Percentiles rank a stretch among this genome's conserved stretches.
phyloP scores from a whole-genome alignment of 108 stramenopile species.

The Skeletonema potamos region DNA sequence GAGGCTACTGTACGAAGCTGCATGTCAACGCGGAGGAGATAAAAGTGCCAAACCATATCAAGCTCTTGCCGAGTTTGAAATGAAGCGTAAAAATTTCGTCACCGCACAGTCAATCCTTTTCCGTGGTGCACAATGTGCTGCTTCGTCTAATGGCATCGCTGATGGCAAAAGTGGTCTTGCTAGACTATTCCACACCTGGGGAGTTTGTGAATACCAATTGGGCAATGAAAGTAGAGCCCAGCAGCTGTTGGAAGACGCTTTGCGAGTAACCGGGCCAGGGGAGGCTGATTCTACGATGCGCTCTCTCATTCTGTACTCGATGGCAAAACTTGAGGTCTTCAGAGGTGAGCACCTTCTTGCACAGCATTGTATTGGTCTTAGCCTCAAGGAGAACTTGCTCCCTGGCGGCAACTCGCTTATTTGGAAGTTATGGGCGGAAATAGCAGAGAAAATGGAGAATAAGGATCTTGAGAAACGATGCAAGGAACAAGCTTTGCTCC shows the following conservation, averaged over 20 bases:
- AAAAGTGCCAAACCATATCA: slow-evolving; percentile 59
- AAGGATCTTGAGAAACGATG: slow-evolving; percentile 49
- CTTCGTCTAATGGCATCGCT: slow-evolving; percentile 9
- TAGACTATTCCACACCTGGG: slow-evolving; percentile 64
- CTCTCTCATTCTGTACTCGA: slow-evolving; percentile 64
- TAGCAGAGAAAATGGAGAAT: slow-evolving; percentile 67
- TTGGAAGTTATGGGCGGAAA: slow-evolving; percentile 73
- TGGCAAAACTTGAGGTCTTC: slow-evolving; percentile 56
- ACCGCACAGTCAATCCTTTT: slow-evolving; percentile 59
- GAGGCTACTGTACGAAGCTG: slow-evolving; percentile 46
- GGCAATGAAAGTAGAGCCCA: slow-evolving; percentile 53
- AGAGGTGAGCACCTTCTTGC: slow-evolving; percentile 61
- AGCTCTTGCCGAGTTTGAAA: slow-evolving; percentile 68
- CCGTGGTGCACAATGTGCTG: slow-evolving; percentile 51
- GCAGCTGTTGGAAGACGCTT: slow-evolving; percentile 69
- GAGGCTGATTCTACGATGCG: slow-evolving; percentile 48
- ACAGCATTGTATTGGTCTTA: slow-evolving; percentile 75
- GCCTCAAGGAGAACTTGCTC: slow-evolving; percentile 63
- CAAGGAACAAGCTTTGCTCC: slow-evolving; percentile 35
- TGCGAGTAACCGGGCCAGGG: slow-evolving; percentile 52
- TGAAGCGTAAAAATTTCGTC: slow-evolving; percentile 50
- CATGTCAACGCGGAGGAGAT: slow-evolving; percentile 45
- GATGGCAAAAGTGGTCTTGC: slow-evolving; percentile 49
- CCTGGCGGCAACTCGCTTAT: slow-evolving; percentile 56
- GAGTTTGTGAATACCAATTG: slow-evolving; percentile 75